These are phyloP conservation scores for Amaranthus tricolor DNA, from an alignment of 179 eudicot genomes.

Conservation along the genomic window DNA sequence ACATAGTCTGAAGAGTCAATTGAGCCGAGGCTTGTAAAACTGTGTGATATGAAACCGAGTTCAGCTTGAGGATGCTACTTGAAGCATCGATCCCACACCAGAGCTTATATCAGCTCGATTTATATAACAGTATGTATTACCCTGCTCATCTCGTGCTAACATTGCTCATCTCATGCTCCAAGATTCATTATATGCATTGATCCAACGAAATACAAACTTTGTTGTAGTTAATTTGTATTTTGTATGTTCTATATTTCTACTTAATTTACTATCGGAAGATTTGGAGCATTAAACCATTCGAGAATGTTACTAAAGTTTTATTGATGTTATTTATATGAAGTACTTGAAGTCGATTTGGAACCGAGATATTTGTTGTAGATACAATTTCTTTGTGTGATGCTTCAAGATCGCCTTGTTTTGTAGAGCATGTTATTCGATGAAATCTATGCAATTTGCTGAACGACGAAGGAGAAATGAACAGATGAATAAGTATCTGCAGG, in stretches of 20 bases:
- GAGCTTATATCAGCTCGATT: not conserved
- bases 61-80: not conserved
- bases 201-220: conserved; percentile 5
- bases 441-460: too few relatives aligned
- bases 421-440: too few relatives aligned
- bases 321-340: too few relatives aligned
- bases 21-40: not conserved
- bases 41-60: conserved; percentile 9
- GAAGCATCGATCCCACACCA: not conserved
- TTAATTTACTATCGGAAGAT: conserved; percentile 6
- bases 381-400: too few relatives aligned
- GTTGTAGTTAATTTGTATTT: conserved; percentile 13
- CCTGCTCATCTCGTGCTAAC: not conserved
- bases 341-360: too few relatives aligned
- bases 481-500: too few relatives aligned
- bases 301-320: too few relatives aligned
- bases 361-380: too few relatives aligned
- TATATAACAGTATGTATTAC: conserved; percentile 3
- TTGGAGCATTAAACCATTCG: not conserved
- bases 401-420: too few relatives aligned
- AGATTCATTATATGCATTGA: conserved; percentile 1
- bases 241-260: conserved; percentile 5
- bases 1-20: conserved; percentile 25
- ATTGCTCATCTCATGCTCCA: conserved; percentile 13
- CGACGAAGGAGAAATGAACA: too few relatives aligned